A percentile compares a stretch with the other conserved stretches of the same genome.
Evolutionary conservation across 192 early-diverging fungal species (phyloP).

Genomic region (Rhizophagus prolifer): DNA sequence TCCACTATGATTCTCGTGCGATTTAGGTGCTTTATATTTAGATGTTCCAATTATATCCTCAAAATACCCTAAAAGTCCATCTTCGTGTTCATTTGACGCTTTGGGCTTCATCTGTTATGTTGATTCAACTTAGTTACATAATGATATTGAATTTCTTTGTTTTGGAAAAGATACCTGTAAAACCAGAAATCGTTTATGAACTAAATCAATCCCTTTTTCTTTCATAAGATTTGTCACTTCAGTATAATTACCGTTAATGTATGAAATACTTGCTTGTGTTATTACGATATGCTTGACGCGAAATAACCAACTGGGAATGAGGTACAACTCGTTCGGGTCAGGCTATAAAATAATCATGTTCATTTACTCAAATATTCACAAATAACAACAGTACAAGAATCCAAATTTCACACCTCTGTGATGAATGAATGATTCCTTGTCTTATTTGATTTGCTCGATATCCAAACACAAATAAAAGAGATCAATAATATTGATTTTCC

Average conservation of each 20-base stretch:
- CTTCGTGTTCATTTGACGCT: slow-evolving; percentile 86
- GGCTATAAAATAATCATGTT: slow-evolving; percentile 41
- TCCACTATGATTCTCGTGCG: slow-evolving; percentile 88
- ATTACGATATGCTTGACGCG: slow-evolving; percentile 67
- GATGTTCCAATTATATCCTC: slow-evolving; percentile 99
- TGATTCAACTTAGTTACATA: slow-evolving; percentile 77
- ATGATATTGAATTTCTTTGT: no score
- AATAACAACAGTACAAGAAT: slow-evolving; percentile 71
- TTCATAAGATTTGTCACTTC: slow-evolving; percentile 85
- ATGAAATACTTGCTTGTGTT: slow-evolving; percentile 76
- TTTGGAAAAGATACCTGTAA: slow-evolving; percentile 58
- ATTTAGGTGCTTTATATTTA: slow-evolving; percentile 73
- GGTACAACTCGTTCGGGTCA: slow-evolving; percentile 61
- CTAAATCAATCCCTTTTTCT: slow-evolving; percentile 87
- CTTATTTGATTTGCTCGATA: slow-evolving; percentile 96
- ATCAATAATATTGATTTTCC: slow-evolving; percentile 99
- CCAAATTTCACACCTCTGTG: slow-evolving; percentile 70
- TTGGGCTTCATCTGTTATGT: slow-evolving; percentile 98
- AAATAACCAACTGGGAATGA: slow-evolving; percentile 72
- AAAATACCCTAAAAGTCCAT: slow-evolving; percentile 94
- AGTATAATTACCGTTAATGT: slow-evolving; percentile 71
- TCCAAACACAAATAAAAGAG: slow-evolving; percentile 97
- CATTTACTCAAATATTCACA: not conserved
- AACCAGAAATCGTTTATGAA: slow-evolving; percentile 98
- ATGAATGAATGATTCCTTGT: slow-evolving; percentile 97